Conservation (phyloP, 164 flowering plant genomes). For the Cinnamomum chago region DNA sequence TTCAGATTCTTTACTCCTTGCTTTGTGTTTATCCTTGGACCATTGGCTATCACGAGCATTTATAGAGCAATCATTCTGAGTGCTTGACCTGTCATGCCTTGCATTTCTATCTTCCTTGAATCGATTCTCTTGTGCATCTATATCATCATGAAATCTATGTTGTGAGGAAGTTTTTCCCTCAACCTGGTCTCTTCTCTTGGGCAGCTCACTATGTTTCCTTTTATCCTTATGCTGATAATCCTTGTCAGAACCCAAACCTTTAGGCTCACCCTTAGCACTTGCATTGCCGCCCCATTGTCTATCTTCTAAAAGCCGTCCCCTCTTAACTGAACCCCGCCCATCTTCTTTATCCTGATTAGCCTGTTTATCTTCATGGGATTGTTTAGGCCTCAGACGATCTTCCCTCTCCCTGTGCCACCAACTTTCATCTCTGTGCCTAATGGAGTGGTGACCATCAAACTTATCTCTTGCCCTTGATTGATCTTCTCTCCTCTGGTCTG, state of each 20-base stretch:
- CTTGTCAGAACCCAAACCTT: constrained; percentile 42
- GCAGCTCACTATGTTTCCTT: constrained; percentile 33
- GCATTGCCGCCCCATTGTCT: constrained; percentile 47
- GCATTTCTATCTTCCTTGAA: constrained; percentile 45
- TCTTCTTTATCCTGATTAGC: constrained; percentile 56
- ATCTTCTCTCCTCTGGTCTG: constrained; percentile 61
- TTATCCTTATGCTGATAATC: constrained; percentile 53
- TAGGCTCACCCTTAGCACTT: constrained; percentile 60
- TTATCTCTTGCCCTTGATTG: constrained; percentile 51
- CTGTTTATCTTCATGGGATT: constrained; percentile 46
- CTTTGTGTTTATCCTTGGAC: constrained; percentile 52
- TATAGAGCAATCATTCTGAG: constrained; percentile 40
- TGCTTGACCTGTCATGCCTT: constrained; percentile 58
- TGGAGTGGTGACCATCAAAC: constrained; percentile 49
- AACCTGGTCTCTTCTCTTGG: constrained; percentile 51
- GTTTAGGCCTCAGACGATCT: constrained; percentile 51
- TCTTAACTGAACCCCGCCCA: constrained; percentile 38
- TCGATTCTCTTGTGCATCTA: constrained; percentile 43
- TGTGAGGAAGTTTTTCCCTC: constrained; percentile 52
- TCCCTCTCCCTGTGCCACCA: constrained; percentile 65
- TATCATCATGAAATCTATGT: constrained; percentile 67
- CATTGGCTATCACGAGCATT: constrained; percentile 44
- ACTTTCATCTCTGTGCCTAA: constrained; percentile 63
- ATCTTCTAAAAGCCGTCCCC: constrained; percentile 58
- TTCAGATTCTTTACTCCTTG: constrained; percentile 54